Base-by-base conservation (phyloP, 805 yeast species). In the Metschnikowia lachancei region DNA sequence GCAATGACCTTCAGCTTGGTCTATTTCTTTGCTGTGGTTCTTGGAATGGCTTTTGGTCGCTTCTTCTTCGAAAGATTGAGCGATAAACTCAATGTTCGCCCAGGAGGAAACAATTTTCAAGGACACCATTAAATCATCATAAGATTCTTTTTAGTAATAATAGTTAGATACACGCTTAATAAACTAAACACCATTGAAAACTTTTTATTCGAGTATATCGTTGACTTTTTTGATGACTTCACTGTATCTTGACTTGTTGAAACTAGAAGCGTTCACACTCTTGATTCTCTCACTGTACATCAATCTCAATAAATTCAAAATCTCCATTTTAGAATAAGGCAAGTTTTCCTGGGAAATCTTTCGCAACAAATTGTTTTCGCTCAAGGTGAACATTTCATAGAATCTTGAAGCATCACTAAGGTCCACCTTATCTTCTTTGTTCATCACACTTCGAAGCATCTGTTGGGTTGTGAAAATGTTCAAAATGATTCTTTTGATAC, bases 1-100 rank as follows among this genome's bases (percentile, higher is more conserved):
- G 85, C 85, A 5, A 86, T 86, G 95, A 72, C 85, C 34, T 85
- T 72, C 60, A 76, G 84, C 8, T 54, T 84, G 38, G 65, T 80
- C 0, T 86, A 86, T 54, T 83, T 86, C 63, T 86, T 86, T 65
- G 92, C 87, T 1, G 82, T 84, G 26, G 78, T 83, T 14, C 56
- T 82, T 14, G 95, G 95, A 10, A 67, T 84, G 49, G 76, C 90
- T 0, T 67, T 84, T 46, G 87, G 88, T 31, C 87, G 85, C 56
- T 79, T 85, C 36, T 76, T 80, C 56, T 84, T 83, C 64, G 83
- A 83, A 54, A 77, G 87, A 61, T 62, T 81, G 39, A 59, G 77
- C 20, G 74, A 69, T 29, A 68, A 66, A 7, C 32, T 68, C 39
- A 63, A 60, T 14, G 56, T 76, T 18, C 69, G 70, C 47, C 69